Evolutionary conservation across 2,329 filamentous ascomycete species (phyloP), one percentile per base, ranked within the genome.

Genomic region (Trichophyton simii): DNA sequence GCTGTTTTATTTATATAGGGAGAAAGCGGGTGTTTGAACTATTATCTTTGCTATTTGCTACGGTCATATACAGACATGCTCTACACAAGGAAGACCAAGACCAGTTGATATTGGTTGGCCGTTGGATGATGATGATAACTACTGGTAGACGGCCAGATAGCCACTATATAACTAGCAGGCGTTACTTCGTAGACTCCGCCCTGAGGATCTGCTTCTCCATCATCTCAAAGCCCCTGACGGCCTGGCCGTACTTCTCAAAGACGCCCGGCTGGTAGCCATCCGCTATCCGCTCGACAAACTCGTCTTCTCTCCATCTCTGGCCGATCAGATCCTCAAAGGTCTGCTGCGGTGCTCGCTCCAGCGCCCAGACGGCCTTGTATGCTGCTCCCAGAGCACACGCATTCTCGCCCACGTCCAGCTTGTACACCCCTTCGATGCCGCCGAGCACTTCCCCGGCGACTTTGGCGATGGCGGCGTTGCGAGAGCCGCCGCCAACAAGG

Each of bases 301-400:
- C 86, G 66, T 87, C 86, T 75, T 96, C 92, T 64, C 83, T 84
- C 94, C 94, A 99, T 65, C 94, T 80, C 70, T 79, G 78, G 6
- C 87, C 89, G 64, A 99, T 87, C 65, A 96, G 79, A 64, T 92
- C 87, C 71, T 97, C 94, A 76, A 97, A 97, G 3, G 82, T 89
- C 81, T 95, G 86, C 18, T 78, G 80, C 0, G 67, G 72, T 25
- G 74, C 73, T 57, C 88, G 78, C 78, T 94, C 90, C 61, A 90
- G 79, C 0, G 88, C 91, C 94, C 94, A 99, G 0, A 95, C 86
- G 13, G 94, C 92, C 77, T 97, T 97, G 76, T 97, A 96, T 28
- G 92, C 92, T 5, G 90, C 90, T 13, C 94, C 94, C 13, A 97
- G 77, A 9, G 92, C 94, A 75, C 94, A 99, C 2, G 94, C 92